Evolutionary conservation across 805 yeast genomes (phyloP).

Genomic region (Candida schatavii): DNA sequence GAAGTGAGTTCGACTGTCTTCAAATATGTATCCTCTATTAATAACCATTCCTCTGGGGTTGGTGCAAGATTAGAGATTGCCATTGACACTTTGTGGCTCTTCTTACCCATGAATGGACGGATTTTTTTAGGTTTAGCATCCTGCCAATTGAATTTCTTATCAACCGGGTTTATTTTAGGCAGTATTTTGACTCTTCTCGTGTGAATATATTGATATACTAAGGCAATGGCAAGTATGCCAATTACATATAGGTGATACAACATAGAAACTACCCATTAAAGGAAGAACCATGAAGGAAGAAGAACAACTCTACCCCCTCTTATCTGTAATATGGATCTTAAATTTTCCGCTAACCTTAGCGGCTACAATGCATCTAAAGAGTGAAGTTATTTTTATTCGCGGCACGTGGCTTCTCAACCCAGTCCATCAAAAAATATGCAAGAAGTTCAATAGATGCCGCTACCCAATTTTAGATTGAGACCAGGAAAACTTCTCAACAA

Average conservation of each 20-base stretch:
- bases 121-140: slow-evolving; percentile 38
- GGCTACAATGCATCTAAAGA: too few relatives aligned
- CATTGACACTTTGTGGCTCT: slow-evolving; percentile 34
- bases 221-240: background rate
- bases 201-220: background rate
- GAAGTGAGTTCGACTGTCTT: slow-evolving; percentile 40
- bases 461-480: slow-evolving; percentile 17
- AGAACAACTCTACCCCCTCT: too few relatives aligned
- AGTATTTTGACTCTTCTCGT: background rate
- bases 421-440: too few relatives aligned
- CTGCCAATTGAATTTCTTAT: slow-evolving; percentile 42
- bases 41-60: slow-evolving; percentile 53
- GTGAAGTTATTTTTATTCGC: too few relatives aligned
- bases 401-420: too few relatives aligned
- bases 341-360: too few relatives aligned
- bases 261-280: too few relatives aligned
- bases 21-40: slow-evolving; percentile 59
- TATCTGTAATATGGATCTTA: too few relatives aligned
- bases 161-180: slow-evolving; percentile 22
- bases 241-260: background rate
- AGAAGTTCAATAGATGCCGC: background rate
- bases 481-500: slow-evolving; percentile 30
- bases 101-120: slow-evolving; percentile 37
- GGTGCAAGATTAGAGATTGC: slow-evolving; percentile 27
- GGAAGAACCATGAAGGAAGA: too few relatives aligned